phyloP scores from a whole-genome alignment of 768 basidiomycete genomes.

The Leccinum boreale region DNA sequence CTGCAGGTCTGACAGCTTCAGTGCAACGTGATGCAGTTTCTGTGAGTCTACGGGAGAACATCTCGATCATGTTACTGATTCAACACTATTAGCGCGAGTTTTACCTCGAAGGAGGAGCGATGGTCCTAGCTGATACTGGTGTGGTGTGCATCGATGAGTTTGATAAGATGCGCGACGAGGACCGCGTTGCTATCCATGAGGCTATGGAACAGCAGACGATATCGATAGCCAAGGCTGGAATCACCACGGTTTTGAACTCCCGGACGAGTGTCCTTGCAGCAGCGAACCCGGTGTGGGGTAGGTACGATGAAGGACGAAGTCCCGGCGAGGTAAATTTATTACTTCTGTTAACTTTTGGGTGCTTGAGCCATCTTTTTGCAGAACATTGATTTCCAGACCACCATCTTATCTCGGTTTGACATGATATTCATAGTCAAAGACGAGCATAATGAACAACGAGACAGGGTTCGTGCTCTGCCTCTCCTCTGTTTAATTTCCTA shows the following conservation, averaged over 20 bases:
- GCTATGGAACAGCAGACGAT: slow-evolving; percentile 99
- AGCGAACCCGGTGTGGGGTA: slow-evolving; percentile 96
- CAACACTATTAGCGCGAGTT: slow-evolving; percentile 75
- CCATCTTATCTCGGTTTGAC: slow-evolving; percentile 96
- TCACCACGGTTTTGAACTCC: slow-evolving; percentile 95
- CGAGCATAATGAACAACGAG: slow-evolving; percentile 92
- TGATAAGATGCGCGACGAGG: slow-evolving; percentile 99
- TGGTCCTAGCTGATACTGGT: slow-evolving; percentile 98
- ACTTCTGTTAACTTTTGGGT: neutral
- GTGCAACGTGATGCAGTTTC: slow-evolving; percentile 93
- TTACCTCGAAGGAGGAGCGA: slow-evolving; percentile 97
- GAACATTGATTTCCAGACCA: slow-evolving; percentile 99
- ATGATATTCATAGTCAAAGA: slow-evolving; percentile 99
- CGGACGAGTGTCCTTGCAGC: slow-evolving; percentile 94
- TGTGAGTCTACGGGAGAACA: slow-evolving; percentile 43
- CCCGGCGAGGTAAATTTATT: slow-evolving; percentile 73
- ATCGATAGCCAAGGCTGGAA: slow-evolving; percentile 98
- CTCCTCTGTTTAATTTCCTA: neutral
- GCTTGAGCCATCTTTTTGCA: neutral
- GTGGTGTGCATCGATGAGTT: slow-evolving; percentile 99
- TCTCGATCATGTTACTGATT: neutral
- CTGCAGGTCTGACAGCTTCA: slow-evolving; percentile 96
- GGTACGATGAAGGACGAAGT: slow-evolving; percentile 95
- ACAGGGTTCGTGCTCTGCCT: slow-evolving; percentile 54
- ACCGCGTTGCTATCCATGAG: slow-evolving; percentile 98